phyloP scores from a whole-genome alignment of 768 basidiomycete genomes.

The Lentinula detonsa region DNA sequence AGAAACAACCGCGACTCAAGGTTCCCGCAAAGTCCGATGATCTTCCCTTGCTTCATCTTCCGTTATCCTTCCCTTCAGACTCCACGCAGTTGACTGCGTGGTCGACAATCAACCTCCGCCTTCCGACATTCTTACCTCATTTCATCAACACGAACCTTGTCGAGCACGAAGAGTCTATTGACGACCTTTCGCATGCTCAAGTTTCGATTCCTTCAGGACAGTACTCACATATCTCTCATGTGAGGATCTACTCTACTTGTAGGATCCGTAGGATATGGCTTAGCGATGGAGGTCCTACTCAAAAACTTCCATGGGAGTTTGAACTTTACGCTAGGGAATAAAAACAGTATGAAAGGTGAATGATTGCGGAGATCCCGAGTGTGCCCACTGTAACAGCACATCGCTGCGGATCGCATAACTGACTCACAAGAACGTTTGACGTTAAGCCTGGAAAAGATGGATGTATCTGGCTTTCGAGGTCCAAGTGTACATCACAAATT shows the following conservation, averaged over 20 bases:
- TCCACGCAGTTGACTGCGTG: conserved; percentile 62
- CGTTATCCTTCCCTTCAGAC: conserved; percentile 53
- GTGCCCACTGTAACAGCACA: too few relatives aligned
- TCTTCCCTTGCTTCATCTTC: conserved; percentile 65
- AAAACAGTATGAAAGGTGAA: not conserved
- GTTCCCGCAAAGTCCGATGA: conserved; percentile 21
- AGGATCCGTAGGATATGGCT: conserved; percentile 76
- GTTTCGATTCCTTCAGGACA: conserved; percentile 37
- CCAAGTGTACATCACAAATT: too few relatives aligned
- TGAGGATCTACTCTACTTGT: conserved; percentile 76
- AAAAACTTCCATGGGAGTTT: conserved; percentile 70
- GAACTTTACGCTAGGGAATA: conserved; percentile 45
- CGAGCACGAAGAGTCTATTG: conserved; percentile 13
- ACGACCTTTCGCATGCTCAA: conserved; percentile 7
- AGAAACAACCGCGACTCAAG: conserved; percentile 54
- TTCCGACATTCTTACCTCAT: conserved; percentile 53
- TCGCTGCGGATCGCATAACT: too few relatives aligned
- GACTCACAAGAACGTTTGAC: too few relatives aligned
- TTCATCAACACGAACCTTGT: conserved; percentile 34
- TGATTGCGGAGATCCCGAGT: not conserved
- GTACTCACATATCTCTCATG: conserved; percentile 63
- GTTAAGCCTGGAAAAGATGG: too few relatives aligned
- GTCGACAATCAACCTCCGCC: conserved; percentile 57
- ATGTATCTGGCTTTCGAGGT: too few relatives aligned
- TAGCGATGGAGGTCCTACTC: conserved; percentile 45